Percentiles rank a stretch among this genome's conserved stretches.
phyloP scores from a whole-genome alignment of 2,329 filamentous ascomycete species.

The Alternaria sp. region DNA sequence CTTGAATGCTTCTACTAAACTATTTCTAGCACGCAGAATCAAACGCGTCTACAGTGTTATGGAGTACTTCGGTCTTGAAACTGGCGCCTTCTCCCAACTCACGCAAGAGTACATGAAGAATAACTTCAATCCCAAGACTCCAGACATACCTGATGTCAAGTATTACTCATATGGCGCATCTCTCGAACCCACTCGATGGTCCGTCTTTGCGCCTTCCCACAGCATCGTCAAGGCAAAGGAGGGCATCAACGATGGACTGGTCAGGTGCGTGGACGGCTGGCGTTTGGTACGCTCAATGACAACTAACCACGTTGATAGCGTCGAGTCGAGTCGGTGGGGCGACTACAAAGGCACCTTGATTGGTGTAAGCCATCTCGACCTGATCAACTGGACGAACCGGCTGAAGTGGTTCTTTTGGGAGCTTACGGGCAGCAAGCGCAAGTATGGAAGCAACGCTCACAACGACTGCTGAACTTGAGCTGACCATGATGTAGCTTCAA shows the following conservation, averaged over 20 bases:
- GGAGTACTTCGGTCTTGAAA: constrained; percentile 61
- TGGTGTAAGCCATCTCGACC: constrained; percentile 68
- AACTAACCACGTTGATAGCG: constrained; percentile 43
- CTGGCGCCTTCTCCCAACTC: constrained; percentile 67
- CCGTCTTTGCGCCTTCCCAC: constrained; percentile 64
- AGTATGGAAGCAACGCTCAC: constrained; percentile 42
- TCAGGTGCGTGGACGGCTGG: constrained; percentile 51
- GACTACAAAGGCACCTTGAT: constrained; percentile 68
- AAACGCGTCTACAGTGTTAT: constrained; percentile 63
- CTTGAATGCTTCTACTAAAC: constrained; percentile 15
- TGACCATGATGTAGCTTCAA: constrained; percentile 61
- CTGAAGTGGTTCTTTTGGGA: constrained; percentile 65
- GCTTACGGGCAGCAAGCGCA: constrained; percentile 62
- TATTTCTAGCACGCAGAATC: constrained; percentile 51
- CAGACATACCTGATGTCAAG: constrained; percentile 60
- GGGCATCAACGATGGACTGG: constrained; percentile 68
- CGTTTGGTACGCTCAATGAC: neutral
- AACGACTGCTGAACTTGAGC: neutral
- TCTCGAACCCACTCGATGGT: constrained; percentile 62
- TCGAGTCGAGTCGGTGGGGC: constrained; percentile 66
- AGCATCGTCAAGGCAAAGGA: constrained; percentile 61
- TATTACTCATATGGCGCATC: constrained; percentile 70
- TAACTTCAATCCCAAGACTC: constrained; percentile 65
- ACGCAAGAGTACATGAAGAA: constrained; percentile 64
- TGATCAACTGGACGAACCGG: constrained; percentile 72